Evolutionary conservation across 2,329 filamentous ascomycete genomes (phyloP), one percentile per base, ranked within the genome.

Genomic region (Huntiella moniliformis): DNA sequence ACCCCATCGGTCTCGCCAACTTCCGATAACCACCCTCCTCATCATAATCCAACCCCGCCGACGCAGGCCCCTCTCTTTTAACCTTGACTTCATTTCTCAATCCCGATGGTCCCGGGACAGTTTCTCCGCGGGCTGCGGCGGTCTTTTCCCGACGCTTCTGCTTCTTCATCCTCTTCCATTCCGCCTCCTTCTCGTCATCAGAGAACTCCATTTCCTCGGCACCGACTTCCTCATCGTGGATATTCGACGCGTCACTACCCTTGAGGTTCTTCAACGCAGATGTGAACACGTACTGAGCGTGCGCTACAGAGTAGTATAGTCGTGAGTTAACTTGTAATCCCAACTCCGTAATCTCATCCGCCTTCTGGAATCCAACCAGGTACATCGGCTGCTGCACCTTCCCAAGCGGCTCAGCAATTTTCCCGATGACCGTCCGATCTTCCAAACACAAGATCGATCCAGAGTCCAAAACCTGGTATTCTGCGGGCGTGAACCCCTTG

Each of bases 121-220:
- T 63, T 38, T 45, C 37, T 34, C 38, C 38, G 16, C 44, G 44
- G 22, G 34, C 3, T n/a, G n/a, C 11, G 4, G 8, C 38, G 36
- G 60, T 62, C 51, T 60, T 67, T 44, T 61, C 64, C 50, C 64
- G 66, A 56, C 71, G 74, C 61, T 79, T 79, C 51, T 77, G 70
- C 61, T 86, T 86, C 44, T 75, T 55, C 50, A 71, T 70, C 47
- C 73, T 66, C 63, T 81, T 92, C 58, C 85, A 76, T 54, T 86
- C 83, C 5, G 81, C 80, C 61, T 98, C 91, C 54, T 83, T 82
- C 62, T 98, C 91, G 55, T 98, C 91, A 54, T 98, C 91, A 0
- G 88, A 95, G 59, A 96, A 96, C 57, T 96, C 91, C 54, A 85
- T 73, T 58, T 96, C 88, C 34, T 93, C 83, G 31, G 82, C 79